phyloP scores from a whole-genome alignment of 352 stramenopile species.

The Phytopythium sindhum region DNA sequence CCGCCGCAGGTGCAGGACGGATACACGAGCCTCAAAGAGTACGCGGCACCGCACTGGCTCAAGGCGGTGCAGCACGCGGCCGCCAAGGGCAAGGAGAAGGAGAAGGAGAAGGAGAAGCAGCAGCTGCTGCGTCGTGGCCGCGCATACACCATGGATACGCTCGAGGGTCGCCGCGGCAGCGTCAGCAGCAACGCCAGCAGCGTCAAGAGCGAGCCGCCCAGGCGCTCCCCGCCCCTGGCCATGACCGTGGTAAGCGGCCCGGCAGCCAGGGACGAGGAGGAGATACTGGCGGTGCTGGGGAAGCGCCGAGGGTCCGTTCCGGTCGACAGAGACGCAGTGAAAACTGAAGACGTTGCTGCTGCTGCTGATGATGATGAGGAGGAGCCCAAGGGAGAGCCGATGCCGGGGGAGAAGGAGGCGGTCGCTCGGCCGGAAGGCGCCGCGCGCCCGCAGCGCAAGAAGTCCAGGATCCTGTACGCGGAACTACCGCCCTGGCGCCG shows the following conservation, averaged over 20 bases:
- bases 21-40: conserved; percentile 75
- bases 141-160: conserved; percentile 21
- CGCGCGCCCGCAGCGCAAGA: neutral
- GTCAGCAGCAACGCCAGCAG: neutral
- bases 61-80: conserved; percentile 56
- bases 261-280: neutral
- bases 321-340: neutral
- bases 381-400: neutral
- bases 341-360: no score
- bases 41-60: conserved; percentile 64
- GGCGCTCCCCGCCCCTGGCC: neutral
- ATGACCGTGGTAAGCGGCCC: neutral
- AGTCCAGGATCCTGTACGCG: neutral
- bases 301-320: neutral
- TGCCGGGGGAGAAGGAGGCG: neutral
- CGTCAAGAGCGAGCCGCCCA: conserved; percentile 8
- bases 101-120: conserved; percentile 24
- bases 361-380: neutral
- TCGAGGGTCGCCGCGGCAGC: conserved; percentile 1
- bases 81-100: conserved; percentile 23
- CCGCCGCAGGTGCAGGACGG: conserved; percentile 52
- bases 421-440: neutral
- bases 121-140: conserved; percentile 7
- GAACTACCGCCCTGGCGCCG: neutral
- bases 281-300: neutral